Base-by-base conservation (phyloP, 352 stramenopile genomes). In the Globisporangium parvum region DNA sequence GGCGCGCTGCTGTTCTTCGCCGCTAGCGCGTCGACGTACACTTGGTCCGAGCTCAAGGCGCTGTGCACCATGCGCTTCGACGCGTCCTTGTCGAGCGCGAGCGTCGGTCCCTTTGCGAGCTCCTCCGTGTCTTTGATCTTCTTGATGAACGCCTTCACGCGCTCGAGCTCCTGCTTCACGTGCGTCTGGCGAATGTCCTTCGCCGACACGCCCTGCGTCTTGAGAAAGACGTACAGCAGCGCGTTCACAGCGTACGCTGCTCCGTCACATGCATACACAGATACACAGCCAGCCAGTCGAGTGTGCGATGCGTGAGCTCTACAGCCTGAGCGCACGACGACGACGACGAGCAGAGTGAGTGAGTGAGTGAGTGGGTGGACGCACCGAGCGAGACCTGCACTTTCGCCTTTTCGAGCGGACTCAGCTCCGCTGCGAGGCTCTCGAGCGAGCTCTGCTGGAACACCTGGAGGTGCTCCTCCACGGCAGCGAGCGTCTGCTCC, bases 81-180 rank as follows among this genome's bases (percentile, higher is more conserved):
- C 18, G 81, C 81, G 28, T 82, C 77, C 62, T 87, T 89, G 58
- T 93, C 85, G 24, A 95, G 68, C 62, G 77, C 66, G 24, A 93
- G 65, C 53, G 81, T 81, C 5, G 81, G 85, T 0, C 79, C 80
- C 67, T 91, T 91, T 0, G 75, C 72, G 33, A 91, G 63, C 58
- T 91, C 82, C 55, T 95, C 83, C n/a, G 82, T 73, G 57, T 91
- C 84, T 57, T 91, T 95, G 59, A 95, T 95, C 57, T 91, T 93
- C 69, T 93, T 89, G 47, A 95, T 81, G 55, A 93, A 95, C 15
- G 66, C 57, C 66, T 95, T 93, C 41, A 95, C 85, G 33, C 85
- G 85, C 44, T 95, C 85, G 65, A 95, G 71, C 52, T 95, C 85
- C 62, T 93, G 81, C 67, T 95, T 95, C 23, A 95, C 83, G 60